These are phyloP conservation scores for Tolypocladium ovalisporum DNA, from an alignment of 2,329 filamentous ascomycete genomes.

Conservation along the genomic window DNA sequence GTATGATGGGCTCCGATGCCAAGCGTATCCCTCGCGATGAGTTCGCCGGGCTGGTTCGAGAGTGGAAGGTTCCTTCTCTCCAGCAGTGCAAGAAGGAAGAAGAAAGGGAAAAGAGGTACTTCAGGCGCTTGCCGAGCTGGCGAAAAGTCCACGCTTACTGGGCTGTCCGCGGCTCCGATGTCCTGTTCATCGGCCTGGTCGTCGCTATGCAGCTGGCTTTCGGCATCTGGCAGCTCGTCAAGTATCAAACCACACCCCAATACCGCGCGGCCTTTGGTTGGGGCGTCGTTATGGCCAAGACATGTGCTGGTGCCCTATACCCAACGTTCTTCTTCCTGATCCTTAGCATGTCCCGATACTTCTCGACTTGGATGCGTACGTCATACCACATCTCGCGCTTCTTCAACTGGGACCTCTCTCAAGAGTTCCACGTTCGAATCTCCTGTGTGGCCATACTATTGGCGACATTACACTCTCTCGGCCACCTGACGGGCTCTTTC, in stretches of 20 bases:
- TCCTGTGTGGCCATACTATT: constrained; percentile 37
- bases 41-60: constrained; percentile 31
- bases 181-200: constrained; percentile 37
- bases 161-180: constrained; percentile 42
- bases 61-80: constrained; percentile 36
- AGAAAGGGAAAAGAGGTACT: constrained; percentile 33
- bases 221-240: constrained; percentile 44
- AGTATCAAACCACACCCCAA: constrained; percentile 32
- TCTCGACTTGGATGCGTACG: constrained; percentile 39
- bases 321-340: constrained; percentile 48
- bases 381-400: constrained; percentile 41
- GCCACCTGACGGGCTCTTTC: constrained; percentile 42
- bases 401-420: constrained; percentile 45
- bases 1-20: constrained; percentile 32
- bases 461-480: constrained; percentile 41
- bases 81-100: constrained; percentile 35
- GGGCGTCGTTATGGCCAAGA: constrained; percentile 45
- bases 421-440: constrained; percentile 45
- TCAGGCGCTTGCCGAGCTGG: constrained; percentile 31
- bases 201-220: constrained; percentile 36
- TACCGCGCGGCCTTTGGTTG: constrained; percentile 40
- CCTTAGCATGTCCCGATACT: constrained; percentile 46
- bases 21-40: constrained; percentile 32
- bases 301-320: constrained; percentile 41
- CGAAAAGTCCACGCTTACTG: constrained; percentile 39